A percentile compares a stretch with the other conserved stretches of the same genome.
Conservation (phyloP, 1,284 basidiomycete genomes). For the Neolentinus lepideus region DNA sequence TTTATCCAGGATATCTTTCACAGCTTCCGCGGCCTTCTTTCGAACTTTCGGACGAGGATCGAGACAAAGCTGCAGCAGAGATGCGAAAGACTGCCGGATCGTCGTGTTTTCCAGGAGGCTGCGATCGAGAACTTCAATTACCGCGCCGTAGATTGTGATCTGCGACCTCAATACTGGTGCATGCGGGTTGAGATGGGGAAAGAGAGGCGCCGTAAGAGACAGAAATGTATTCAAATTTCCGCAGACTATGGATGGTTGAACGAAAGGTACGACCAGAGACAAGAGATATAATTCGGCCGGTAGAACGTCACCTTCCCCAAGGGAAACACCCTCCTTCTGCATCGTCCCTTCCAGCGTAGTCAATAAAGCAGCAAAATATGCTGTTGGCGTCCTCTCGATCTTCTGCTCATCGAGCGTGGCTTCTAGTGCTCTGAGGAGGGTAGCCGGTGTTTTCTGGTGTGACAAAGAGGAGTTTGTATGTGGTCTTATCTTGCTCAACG, state of each 20-base stretch:
- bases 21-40: slow-evolving; percentile 82
- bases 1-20: slow-evolving; percentile 66
- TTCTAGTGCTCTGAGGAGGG: slow-evolving; percentile 86
- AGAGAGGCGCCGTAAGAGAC: slow-evolving; percentile 73
- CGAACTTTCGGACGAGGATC: slow-evolving; percentile 94
- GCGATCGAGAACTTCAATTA: slow-evolving; percentile 63
- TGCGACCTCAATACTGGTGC: slow-evolving; percentile 70
- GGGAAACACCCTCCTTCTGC: slow-evolving; percentile 50
- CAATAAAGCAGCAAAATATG: slow-evolving; percentile 84
- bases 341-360: slow-evolving; percentile 74
- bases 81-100: slow-evolving; percentile 72
- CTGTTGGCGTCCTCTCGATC: slow-evolving; percentile 65
- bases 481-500: slow-evolving; percentile 82
- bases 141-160: slow-evolving; percentile 62
- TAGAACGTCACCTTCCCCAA: slow-evolving; percentile 76
- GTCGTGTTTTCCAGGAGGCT: slow-evolving; percentile 62
- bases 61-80: slow-evolving; percentile 75
- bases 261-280: slow-evolving; percentile 70
- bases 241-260: slow-evolving; percentile 69
- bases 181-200: slow-evolving; percentile 57
- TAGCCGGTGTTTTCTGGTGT: slow-evolving; percentile 90
- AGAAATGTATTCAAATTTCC: slow-evolving; percentile 59
- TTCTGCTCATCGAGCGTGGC: slow-evolving; percentile 78
- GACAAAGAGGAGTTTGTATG: slow-evolving; percentile 77
- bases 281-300: slow-evolving; percentile 90